These are phyloP conservation scores for Fraxinus nigra DNA, from an alignment of 305 asterid species.

Conservation along the genomic window DNA sequence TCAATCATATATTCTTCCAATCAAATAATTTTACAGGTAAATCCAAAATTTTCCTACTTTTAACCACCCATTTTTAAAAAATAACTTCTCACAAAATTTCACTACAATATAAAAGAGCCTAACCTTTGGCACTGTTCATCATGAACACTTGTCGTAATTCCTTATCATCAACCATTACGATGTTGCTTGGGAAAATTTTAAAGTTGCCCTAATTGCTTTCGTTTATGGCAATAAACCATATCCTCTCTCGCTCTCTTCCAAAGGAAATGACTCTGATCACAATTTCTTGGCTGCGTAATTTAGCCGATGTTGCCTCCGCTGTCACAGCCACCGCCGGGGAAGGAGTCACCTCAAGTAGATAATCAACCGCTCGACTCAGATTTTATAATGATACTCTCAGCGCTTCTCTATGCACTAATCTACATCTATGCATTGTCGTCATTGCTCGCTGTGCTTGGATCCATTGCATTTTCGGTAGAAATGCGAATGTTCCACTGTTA, in stretches of 20 bases:
- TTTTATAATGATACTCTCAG: conserved; percentile 69
- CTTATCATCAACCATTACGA: too few relatives aligned
- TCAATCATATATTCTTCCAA: too few relatives aligned
- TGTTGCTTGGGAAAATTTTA: too few relatives aligned
- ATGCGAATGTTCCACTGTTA: not conserved
- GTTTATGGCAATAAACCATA: too few relatives aligned
- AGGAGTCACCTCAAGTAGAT: not conserved
- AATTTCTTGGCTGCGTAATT: conserved; percentile 34
- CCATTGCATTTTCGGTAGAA: conserved; percentile 46
- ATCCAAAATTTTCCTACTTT: too few relatives aligned
- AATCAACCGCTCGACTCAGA: conserved; percentile 43
- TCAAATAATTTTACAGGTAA: too few relatives aligned
- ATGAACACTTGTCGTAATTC: too few relatives aligned
- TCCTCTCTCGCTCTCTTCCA: not conserved
- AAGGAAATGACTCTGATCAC: conserved; percentile 40
- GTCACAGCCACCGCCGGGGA: conserved; percentile 14
- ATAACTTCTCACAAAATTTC: too few relatives aligned
- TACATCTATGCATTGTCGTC: conserved; percentile 71
- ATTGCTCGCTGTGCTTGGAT: conserved; percentile 80
- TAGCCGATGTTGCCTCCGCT: conserved; percentile 27
- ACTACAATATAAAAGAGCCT: too few relatives aligned
- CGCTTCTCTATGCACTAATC: conserved; percentile 73
- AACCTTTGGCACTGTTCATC: too few relatives aligned
- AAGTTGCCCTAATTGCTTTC: too few relatives aligned
- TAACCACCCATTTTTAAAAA: too few relatives aligned